Base-by-base conservation (phyloP, 2,329 filamentous ascomycete species). In the Lachnum nothofagi region DNA sequence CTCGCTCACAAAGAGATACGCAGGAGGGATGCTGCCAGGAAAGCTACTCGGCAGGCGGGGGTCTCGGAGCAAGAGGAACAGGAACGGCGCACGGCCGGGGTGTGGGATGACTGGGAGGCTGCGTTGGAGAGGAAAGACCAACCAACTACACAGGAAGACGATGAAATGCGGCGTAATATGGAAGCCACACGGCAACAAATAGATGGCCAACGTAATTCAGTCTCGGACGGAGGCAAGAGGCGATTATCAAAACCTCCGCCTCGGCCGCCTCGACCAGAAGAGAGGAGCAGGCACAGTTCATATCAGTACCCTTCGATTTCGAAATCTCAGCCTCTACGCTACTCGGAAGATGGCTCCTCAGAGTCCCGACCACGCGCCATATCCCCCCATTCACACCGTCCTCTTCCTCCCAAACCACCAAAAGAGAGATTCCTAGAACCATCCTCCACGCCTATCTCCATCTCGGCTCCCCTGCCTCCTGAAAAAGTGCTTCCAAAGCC, bases 1-100 rank as follows among this genome's bases (percentile, higher is more conserved):
- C 67, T 94, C 24, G 88, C 88, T 0, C 82, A 84, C 54, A 78
- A 79, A 47, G 88, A 94, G 67, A 77, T 90, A 49, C 73, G 71
- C 48, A 76, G 86, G 35, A 75, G 88, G 56, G 83, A 86, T 59
- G 80, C 78, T 12, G 75, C 73, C 35, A 74, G 80, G 52, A 77
- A 72, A 55, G 76, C 75, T 9, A 79, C 76, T 22, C 74, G 77
- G 25, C 75, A 80, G 56, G 75, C 79, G 22, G 80, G 77, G 0
- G 71, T 81, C 2, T 71, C 76, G 0, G 73, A 76, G 42, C 76
- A 79, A 46, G 77, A 81, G 51, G 78, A 83, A 53, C 73, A 76
- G 49, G 69, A 70, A 44, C 75, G 79, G 34, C 72, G 81, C 8
- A 68, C 69, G 16, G 76, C 71, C 10, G 77, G 76, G 5, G 58